Conservation (phyloP, 2,329 filamentous ascomycete genomes). For the Cladosporium sp. region DNA sequence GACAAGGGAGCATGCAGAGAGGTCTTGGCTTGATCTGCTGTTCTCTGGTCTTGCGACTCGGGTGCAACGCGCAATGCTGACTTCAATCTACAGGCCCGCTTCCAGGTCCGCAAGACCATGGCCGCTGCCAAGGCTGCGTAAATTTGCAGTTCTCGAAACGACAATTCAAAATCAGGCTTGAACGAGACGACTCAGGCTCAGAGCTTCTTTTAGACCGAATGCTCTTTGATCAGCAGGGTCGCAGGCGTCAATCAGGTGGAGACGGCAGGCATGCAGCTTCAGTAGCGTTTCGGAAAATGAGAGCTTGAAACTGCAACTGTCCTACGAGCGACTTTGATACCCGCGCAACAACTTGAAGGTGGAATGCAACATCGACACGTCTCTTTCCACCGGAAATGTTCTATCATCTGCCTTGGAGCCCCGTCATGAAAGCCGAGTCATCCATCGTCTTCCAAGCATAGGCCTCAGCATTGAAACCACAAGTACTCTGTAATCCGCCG, state of each 20-base stretch:
- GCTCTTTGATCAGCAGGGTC: conserved; percentile 10
- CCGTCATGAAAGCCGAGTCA: too few relatives aligned
- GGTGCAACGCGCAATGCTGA: background rate
- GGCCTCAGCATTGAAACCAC: too few relatives aligned
- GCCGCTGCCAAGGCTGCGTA: conserved; percentile 72
- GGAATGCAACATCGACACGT: background rate
- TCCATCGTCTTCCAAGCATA: too few relatives aligned
- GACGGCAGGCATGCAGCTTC: conserved; percentile 11
- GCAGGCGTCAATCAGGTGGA: conserved; percentile 11
- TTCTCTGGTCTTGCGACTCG: background rate
- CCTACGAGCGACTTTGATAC: conserved; percentile 10
- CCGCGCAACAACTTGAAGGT: conserved; percentile 1
- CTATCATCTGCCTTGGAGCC: too few relatives aligned
- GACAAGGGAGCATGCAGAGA: background rate
- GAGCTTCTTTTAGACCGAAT: conserved; percentile 11
- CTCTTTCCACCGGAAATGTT: too few relatives aligned
- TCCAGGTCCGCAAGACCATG: conserved; percentile 94
- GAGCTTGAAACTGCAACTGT: conserved; percentile 11
- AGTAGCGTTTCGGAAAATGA: conserved; percentile 11
- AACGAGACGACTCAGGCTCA: conserved; percentile 8
- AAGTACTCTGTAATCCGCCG: too few relatives aligned
- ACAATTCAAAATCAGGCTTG: conserved; percentile 9
- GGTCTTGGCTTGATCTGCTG: background rate
- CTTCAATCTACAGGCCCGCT: conserved; percentile 57
- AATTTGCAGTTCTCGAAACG: conserved; percentile 8